Percentiles rank a stretch among this genome's conserved stretches.
Conservation (phyloP, 2,329 filamentous ascomycete species). For the Didymosphaeria variabile region DNA sequence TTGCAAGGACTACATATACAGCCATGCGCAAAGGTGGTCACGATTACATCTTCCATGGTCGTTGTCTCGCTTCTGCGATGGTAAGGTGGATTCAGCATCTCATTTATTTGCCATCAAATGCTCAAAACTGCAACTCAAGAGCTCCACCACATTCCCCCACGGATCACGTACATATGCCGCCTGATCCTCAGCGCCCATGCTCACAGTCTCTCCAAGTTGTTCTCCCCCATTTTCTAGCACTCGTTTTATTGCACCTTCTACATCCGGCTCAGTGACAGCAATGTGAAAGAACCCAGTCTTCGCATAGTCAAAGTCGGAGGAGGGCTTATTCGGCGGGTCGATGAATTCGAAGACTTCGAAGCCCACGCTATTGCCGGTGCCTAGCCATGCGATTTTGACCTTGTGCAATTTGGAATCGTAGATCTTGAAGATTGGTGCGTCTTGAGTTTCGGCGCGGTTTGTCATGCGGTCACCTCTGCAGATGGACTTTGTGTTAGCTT, state of each 20-base stretch:
- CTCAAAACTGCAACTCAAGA: constrained; percentile 32
- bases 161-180: constrained; percentile 39
- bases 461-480: constrained; percentile 29
- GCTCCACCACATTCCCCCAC: constrained; percentile 42
- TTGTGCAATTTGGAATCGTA: constrained; percentile 36
- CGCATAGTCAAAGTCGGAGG: constrained; percentile 31
- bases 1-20: too few relatives aligned
- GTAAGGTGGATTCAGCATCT: neutral
- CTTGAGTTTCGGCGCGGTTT: constrained; percentile 11
- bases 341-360: constrained; percentile 49
- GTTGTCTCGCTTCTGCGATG: too few relatives aligned
- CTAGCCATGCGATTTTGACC: constrained; percentile 42
- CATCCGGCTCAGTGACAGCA: constrained; percentile 42
- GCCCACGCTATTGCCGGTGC: constrained; percentile 44
- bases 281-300: constrained; percentile 49
- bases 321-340: constrained; percentile 25
- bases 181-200: constrained; percentile 25
- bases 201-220: constrained; percentile 39
- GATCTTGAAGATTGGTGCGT: constrained; percentile 41
- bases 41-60: too few relatives aligned
- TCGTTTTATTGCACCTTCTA: constrained; percentile 36
- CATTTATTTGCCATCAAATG: constrained; percentile 30
- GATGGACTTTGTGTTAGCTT: neutral
- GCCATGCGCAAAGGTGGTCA: too few relatives aligned
- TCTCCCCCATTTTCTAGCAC: constrained; percentile 39